Conservation (phyloP, 106 monocot genomes). For the Acorus calamus region DNA sequence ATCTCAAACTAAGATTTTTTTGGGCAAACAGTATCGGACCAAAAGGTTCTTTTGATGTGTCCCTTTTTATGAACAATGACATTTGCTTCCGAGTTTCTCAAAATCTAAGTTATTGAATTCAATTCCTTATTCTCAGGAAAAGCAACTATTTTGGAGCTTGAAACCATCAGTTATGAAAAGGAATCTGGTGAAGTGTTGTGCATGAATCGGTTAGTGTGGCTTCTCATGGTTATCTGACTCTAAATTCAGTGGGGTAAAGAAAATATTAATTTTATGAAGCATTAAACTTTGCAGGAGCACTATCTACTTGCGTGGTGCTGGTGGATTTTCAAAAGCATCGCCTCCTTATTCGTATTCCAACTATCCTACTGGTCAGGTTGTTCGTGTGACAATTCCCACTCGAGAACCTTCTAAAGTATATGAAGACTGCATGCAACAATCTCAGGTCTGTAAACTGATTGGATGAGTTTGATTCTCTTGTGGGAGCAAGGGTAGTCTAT, state of each 20-base stretch:
- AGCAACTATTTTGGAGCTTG: constrained; percentile 80
- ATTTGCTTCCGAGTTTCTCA: background rate
- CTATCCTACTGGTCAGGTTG: constrained; percentile 60
- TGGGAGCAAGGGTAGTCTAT: no score
- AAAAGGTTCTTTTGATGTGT: no score
- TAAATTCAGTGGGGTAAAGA: no score
- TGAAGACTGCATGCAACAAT: constrained; percentile 53
- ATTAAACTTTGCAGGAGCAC: constrained; percentile 48
- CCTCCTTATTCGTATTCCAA: constrained; percentile 61
- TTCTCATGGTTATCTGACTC: no score
- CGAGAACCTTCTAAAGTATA: constrained; percentile 44
- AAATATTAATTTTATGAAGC: background rate
- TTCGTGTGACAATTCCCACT: constrained; percentile 58
- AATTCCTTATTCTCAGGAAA: constrained; percentile 40
- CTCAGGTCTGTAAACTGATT: constrained; percentile 42
- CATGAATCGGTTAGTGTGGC: constrained; percentile 59
- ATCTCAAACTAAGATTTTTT: no score
- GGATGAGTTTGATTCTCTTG: no score
- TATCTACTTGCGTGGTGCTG: constrained; percentile 79
- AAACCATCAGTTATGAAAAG: constrained; percentile 77
- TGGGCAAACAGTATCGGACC: no score
- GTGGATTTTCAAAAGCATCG: constrained; percentile 83
- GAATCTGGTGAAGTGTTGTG: constrained; percentile 79
- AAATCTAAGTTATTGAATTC: background rate
- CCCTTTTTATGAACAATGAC: background rate